phyloP scores from a whole-genome alignment of 2,329 filamentous ascomycete species.

The Cladosporium phlei region DNA sequence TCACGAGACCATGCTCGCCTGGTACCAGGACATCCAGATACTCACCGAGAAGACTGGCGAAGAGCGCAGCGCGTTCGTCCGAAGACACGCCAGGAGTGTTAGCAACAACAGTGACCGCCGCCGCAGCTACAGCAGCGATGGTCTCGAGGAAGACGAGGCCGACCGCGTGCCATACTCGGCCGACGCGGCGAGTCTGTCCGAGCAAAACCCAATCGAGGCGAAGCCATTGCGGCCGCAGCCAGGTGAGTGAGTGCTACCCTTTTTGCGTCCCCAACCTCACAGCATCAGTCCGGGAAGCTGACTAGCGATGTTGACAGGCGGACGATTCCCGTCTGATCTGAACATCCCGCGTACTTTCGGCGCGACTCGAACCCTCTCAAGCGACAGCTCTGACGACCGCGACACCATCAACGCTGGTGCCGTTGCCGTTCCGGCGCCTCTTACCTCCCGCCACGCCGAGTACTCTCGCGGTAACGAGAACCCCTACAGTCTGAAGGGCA shows the following conservation, averaged over 20 bases:
- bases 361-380: slow-evolving; percentile 61
- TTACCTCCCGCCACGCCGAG: slow-evolving; percentile 31
- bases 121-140: slow-evolving; percentile 63
- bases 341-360: slow-evolving; percentile 64
- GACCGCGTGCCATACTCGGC: slow-evolving; percentile 63
- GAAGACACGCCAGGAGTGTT: slow-evolving; percentile 71
- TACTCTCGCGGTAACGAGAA: slow-evolving; percentile 22
- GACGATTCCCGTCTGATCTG: slow-evolving; percentile 92
- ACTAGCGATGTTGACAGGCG: slow-evolving; percentile 24
- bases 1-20: slow-evolving; percentile 93
- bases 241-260: slow-evolving; percentile 57
- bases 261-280: slow-evolving; percentile 15
- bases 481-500: slow-evolving; percentile 28
- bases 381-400: slow-evolving; percentile 65
- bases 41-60: slow-evolving; percentile 85
- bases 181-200: slow-evolving; percentile 43
- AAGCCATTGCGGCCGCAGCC: slow-evolving; percentile 68
- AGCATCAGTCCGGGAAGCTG: background rate
- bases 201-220: slow-evolving; percentile 33
- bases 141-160: slow-evolving; percentile 70
- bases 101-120: slow-evolving; percentile 60
- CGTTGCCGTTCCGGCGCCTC: slow-evolving; percentile 48
- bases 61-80: slow-evolving; percentile 82
- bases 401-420: slow-evolving; percentile 45
- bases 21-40: slow-evolving; percentile 88